Evolutionary conservation across 129 eudicot species (phyloP).

Genomic region (Chrysanthemum seticuspe): DNA sequence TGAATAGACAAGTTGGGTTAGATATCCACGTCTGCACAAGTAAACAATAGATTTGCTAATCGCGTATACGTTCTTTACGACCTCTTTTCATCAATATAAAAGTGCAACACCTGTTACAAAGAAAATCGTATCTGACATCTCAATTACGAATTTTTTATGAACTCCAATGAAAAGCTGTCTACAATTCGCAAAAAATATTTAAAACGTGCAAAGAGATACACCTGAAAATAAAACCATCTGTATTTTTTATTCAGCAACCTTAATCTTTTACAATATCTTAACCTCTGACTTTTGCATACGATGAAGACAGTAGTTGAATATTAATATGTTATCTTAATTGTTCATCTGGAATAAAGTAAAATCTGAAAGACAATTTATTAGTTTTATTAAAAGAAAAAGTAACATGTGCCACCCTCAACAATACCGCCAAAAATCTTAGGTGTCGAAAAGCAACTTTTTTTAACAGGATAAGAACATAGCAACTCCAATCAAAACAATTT

Average conservation of each 20-base stretch:
- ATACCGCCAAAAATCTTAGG: background rate
- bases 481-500: background rate
- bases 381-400: background rate
- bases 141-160: background rate
- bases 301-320: conserved; percentile 8
- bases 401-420: conserved; percentile 5
- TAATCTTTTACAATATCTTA: background rate
- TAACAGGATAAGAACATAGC: background rate
- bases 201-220: background rate
- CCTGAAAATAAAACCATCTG: background rate
- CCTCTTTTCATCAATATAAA: background rate
- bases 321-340: background rate
- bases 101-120: background rate
- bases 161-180: background rate
- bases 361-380: background rate
- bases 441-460: background rate
- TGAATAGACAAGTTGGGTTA: background rate
- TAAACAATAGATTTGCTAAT: background rate
- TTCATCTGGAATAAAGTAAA: background rate
- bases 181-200: background rate
- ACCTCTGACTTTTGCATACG: background rate
- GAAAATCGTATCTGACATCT: no score
- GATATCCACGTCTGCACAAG: background rate
- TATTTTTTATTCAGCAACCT: background rate
- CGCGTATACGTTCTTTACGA: background rate